Base-by-base conservation (phyloP, 192 early-diverging fungal species). In the Phlyctochytrium arcticum region DNA sequence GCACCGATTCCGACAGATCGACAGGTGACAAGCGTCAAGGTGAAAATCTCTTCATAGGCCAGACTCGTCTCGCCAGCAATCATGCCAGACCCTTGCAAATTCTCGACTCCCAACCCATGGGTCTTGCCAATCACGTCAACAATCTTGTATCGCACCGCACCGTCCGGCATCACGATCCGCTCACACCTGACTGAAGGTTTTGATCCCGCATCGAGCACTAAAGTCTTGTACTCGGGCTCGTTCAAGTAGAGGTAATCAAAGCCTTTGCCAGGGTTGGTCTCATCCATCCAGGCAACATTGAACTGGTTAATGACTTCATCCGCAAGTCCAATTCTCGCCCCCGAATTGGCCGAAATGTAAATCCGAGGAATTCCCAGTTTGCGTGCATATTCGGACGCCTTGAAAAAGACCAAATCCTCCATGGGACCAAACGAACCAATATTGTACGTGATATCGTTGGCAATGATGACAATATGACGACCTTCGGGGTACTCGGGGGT, bases 1-100 rank as follows among this genome's bases (percentile, higher is more conserved):
- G 96, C 96, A 61, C 95, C 95, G 66, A 99, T 99, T 80, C 95
- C 96, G 35, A 99, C 96, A 46, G 94, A 96, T 48, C 96, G 89
- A 73, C 95, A 97, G 1, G 96, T 96, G 32, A 99, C 96, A 49
- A 99, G 74, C 4, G 96, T 96, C 17, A 91, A 76, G 4, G 96
- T 99, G 71, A 99, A 99, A 69, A 98, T 98, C 57, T 99, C 96
- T 36, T 94, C 87, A 76, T 99, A 99, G 5, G 96, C 96, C 54
- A 87, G 85, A 35, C 91, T 89, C 12, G 96, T 98, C 48, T 88
- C 95, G 49, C 96, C 95, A 31, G 96, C 96, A 89, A 99, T 99
- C 86, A 94, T 83, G 50, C 93, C 96, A 23, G 89, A 91, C 21
- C 96, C 96, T 36, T 89, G 88, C 81, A 99, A 83, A 81, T 95